Conservation (phyloP, 192 early-diverging fungal species). For the Coemansia sp. region DNA sequence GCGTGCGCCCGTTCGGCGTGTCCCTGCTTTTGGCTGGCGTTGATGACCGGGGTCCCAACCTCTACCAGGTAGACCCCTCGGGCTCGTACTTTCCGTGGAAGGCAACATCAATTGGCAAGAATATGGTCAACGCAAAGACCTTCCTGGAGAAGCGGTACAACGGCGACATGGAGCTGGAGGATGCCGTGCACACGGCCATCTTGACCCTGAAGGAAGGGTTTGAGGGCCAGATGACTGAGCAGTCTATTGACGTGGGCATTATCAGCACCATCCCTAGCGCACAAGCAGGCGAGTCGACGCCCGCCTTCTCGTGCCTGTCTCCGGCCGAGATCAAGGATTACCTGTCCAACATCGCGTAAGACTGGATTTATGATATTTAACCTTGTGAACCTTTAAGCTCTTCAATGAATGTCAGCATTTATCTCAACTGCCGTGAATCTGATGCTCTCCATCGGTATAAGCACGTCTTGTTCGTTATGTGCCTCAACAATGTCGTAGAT, state of each 20-base stretch:
- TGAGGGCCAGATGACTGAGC: constrained; percentile 97
- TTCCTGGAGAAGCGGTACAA: constrained; percentile 97
- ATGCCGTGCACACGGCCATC: constrained; percentile 98
- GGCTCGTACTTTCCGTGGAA: constrained; percentile 99
- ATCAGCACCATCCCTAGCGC: constrained; percentile 51
- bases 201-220: constrained; percentile 99
- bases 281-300: constrained; percentile 59
- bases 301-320: constrained; percentile 79
- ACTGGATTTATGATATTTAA: not conserved
- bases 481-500: not conserved
- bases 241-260: constrained; percentile 93
- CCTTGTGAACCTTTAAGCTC: not conserved
- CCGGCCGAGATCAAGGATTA: constrained; percentile 94
- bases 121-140: constrained; percentile 99
- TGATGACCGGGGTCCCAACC: constrained; percentile 84
- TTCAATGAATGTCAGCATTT: not conserved
- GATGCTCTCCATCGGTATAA: not conserved
- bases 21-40: constrained; percentile 94
- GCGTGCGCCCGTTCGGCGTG: constrained; percentile 98
- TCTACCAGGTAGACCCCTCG: constrained; percentile 99
- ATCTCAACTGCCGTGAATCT: too few species aligned
- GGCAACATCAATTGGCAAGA: constrained; percentile 98
- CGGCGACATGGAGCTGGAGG: constrained; percentile 94
- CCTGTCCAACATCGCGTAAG: constrained; percentile 81
- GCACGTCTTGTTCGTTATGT: not conserved